These are phyloP conservation scores for Solanum infundibuliforme DNA, from an alignment of 257 asterid species.

Conservation along the genomic window DNA sequence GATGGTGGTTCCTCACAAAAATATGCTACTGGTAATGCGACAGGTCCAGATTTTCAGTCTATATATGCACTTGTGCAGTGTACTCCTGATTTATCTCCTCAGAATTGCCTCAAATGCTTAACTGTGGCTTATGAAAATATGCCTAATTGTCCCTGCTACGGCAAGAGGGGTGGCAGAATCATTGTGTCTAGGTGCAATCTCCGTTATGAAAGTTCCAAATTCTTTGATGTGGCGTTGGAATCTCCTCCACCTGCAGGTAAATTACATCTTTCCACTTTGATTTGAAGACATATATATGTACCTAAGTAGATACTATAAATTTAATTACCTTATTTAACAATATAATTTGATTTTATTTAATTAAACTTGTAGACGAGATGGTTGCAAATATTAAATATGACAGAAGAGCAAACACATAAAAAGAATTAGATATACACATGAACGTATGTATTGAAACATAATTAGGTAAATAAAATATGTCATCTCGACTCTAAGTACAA, in stretches of 20 bases:
- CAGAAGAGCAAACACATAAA: no score
- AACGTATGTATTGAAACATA: not conserved
- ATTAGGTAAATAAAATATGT: not conserved
- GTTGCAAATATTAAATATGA: no score
- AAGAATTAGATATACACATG: not conserved
- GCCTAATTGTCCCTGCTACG: not conserved
- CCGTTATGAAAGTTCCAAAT: not conserved
- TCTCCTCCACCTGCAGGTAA: not conserved
- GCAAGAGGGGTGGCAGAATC: constrained; percentile 2
- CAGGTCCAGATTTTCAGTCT: not conserved
- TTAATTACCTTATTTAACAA: no score
- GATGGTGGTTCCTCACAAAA: not conserved
- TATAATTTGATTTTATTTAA: no score
- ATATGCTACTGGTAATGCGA: constrained; percentile 2
- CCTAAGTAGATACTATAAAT: no score
- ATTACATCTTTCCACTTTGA: no score
- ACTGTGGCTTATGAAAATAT: not conserved
- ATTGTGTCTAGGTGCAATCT: constrained; percentile 1
- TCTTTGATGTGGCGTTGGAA: not conserved
- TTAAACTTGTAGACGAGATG: no score
- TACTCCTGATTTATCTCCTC: constrained; percentile 14
- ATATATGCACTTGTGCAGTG: constrained; percentile 12
- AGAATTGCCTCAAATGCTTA: constrained; percentile 8
- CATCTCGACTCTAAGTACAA: not conserved
- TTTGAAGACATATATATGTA: no score